Evolutionary conservation across 371 early-diverging fungal species (phyloP), one percentile per base, ranked within the genome.

Genomic region (Capillidium rhysosporum): DNA sequence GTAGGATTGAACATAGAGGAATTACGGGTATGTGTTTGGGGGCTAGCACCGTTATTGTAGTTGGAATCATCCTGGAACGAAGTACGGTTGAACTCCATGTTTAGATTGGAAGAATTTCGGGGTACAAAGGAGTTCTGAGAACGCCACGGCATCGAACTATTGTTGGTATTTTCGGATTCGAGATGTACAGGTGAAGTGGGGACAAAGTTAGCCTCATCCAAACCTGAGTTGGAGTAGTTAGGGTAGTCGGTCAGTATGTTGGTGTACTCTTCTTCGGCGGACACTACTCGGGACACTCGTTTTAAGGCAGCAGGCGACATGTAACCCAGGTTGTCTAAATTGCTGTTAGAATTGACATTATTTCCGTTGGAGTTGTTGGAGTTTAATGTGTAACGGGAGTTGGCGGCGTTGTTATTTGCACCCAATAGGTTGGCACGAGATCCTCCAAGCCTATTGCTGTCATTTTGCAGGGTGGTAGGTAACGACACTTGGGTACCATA

Each of bases 281-380:
- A 12, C 16, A 51, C 25, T 38, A 25, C 20, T 24, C 12, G 20
- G 3, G 51, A 18, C 18, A 51, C 29, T 18, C 31, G 14, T 23
- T 26, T 38, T 20, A 51, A 40, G 12, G 51, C 31, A 7, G 31
- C 14, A 4, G 51, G 51, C 3, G 51, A 34, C 29, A 51, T 28
- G 31, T 51, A 51, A 40, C 51, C 51, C n/a, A 51, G 38, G n/a
- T 28, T 24, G n/a, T 51, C 51, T 18, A 51, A n/a, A 10, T 39
- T n/a, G 25, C 26, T 47, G 14, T 5, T 26, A 12, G 12, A 9
- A 4, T 24, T 24, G 51, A 23, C 40, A n/a, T n/a, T n/a, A 5
- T 14, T 26, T 12, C 12, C 25, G 30, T 20, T 47, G 10, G 12
- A 16, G 29, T 29, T 20, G 20, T 20, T 14, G 14, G 48, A 25